Evolutionary conservation across 148 eudicot genomes (phyloP), one percentile per base, ranked within the genome.

Genomic region (Chenopodium album): DNA sequence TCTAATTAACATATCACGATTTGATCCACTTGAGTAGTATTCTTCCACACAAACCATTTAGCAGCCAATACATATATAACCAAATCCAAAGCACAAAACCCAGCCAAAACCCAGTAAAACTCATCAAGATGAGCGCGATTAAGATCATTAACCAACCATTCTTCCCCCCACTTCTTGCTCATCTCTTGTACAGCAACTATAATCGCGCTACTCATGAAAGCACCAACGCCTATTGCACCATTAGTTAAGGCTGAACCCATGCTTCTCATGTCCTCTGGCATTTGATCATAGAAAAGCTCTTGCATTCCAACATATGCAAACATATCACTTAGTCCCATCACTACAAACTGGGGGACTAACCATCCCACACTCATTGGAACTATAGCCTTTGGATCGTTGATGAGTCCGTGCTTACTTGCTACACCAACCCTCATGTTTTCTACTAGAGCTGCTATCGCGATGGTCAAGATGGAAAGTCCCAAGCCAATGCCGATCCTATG

Each of bases 181-280:
- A 84, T 69, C 68, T 37, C 80, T 79, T 91, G 92, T 41, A 91
- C 93, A 1, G 82, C 47, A 4, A 87, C 56, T 80, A 93, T 93
- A 56, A 89, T 73, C 28, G 68, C 90, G 31, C 75, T 84, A 78
- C 93, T 91, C 82, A 89, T 66, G 77, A 93, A 85, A 13, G 90
- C 88, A 4, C 97, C 97, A 26, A 89, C 76, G 0, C 97, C 97
- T 8, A 86, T 0, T 8, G 83, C 81, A 26, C 90, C 90, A 67
- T 90, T 85, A 13, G 90, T 85, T 0, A 90, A 85, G 3, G 97
- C 97, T 0, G 94, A 89, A 13, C 97, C 97, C 81, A 93, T 71
- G 71, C 97, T 93, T 68, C 94, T 89, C 91, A 93, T 88, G 28
- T 66, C 90, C 28, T 88, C 92, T 0, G 97, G 94, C 94, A 93